Conservation (phyloP, 2,329 filamentous ascomycete species). For the Ophiosphaerella herpotricha region DNA sequence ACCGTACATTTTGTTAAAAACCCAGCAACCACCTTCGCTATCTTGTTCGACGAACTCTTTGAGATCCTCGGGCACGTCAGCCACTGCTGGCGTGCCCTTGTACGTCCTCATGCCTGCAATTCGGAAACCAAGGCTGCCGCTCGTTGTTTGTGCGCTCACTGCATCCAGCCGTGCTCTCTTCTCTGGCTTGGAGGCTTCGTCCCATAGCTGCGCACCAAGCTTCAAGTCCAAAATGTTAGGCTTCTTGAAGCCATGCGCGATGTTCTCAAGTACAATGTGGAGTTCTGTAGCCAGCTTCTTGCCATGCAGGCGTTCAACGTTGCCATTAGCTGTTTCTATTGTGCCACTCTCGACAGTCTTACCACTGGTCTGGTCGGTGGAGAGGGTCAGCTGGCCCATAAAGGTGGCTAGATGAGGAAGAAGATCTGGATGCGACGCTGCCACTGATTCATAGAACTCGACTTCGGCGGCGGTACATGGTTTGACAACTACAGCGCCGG, state of each 20-base stretch:
- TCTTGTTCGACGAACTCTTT: conserved; percentile 45
- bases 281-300: conserved; percentile 74
- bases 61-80: conserved; percentile 27
- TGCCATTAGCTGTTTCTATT: conserved; percentile 31
- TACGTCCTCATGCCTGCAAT: conserved; percentile 70
- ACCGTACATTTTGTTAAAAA: conserved; percentile 70
- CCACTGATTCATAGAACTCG: conserved; percentile 80
- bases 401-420: conserved; percentile 81
- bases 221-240: conserved; percentile 95
- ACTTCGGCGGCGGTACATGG: conserved; percentile 87
- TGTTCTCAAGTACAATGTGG: conserved; percentile 84
- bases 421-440: conserved; percentile 71
- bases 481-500: conserved; percentile 89
- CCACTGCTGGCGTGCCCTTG: conserved; percentile 34
- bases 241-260: conserved; percentile 75
- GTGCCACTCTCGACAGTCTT: conserved; percentile 30
- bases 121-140: conserved; percentile 63
- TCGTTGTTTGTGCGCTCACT: conserved; percentile 64
- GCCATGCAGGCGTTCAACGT: conserved; percentile 54
- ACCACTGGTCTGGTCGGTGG: conserved; percentile 21
- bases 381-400: conserved; percentile 75
- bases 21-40: conserved; percentile 58
- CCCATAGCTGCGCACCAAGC: conserved; percentile 84
- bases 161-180: conserved; percentile 65
- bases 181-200: conserved; percentile 65